Base-by-base conservation (phyloP, 2,329 filamentous ascomycete genomes). In the Xylaria arbuscula region DNA sequence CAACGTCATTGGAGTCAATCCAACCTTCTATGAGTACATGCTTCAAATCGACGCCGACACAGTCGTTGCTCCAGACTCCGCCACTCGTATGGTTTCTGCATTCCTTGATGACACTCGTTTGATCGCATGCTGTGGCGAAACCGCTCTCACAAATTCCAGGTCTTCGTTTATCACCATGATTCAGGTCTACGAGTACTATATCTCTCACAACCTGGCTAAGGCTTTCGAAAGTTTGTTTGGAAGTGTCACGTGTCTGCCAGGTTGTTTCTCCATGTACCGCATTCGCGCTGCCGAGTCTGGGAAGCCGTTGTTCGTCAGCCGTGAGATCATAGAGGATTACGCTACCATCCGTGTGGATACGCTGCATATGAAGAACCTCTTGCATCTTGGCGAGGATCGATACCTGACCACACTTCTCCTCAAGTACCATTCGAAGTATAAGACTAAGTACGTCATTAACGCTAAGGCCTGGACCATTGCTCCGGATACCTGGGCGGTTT, bases 181-280 rank as follows among this genome's bases (percentile, higher is more conserved):
- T 79, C 96, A 99, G 82, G 95, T 99, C 40, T 99, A 98, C 85
- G 95, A 99, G 82, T 99, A 99, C 86, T 99, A 94, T 84, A 99
- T 99, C 77, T 98, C 95, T 60, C 95, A 99, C 85, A 97, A 98
- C 80, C 83, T 99, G 74, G 91, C 93, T 74, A 98, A 99, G 83
- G 96, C 95, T 13, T 99, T 99, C 80, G 95, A 98, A 82, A 96
- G 92, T 82, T 86, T 99, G 76, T 99, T 99, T 78, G 96, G 95
- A 66, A 97, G 93, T 73, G 95, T 99, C 74, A 99, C 96, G 59
- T 99, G 96, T 87, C 86, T 99, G 78, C 96, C 96, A 28, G 96
- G 96, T 85, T 99, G 96, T 88, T 99, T 98, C 88, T 94, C 92
- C 76, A 99, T 99, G 96, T 99, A 98, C 82, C 92, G 96, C 75